Base-by-base conservation (phyloP, 1,139 yeast species). In the Tardiomyces depauwii region DNA sequence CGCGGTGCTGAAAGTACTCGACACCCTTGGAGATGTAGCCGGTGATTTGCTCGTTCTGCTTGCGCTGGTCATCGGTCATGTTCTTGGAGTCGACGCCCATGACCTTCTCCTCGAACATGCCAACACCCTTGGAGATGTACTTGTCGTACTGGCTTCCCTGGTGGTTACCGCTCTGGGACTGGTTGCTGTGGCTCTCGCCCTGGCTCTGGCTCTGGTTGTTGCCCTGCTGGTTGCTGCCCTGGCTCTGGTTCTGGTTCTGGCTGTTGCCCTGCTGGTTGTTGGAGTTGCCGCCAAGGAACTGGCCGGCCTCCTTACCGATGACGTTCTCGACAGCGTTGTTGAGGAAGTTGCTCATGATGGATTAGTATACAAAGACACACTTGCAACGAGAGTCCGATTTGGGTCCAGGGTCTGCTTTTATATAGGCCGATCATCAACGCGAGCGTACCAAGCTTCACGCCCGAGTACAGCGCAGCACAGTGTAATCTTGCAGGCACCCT, bases 51-150 rank as follows among this genome's bases (percentile, higher is more conserved):
- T 54, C 47, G 45, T 54, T 53, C 39, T 52, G 53, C 38, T 44
- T 43, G 51, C 52, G 47, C 47, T 51, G 53, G 42, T 45, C 21
- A 32, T 51, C 55, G 13, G 53, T 44, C 45, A 51, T 16, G 45
- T 52, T 47, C 49, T 45, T 42, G 41, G 51, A 38, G 48, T 56
- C 57, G 42, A 50, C 46, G 45, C 52, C 45, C 42, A 55, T 40
- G 48, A 55, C 50, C 44, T 58, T 54, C 51, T 53, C 48, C 52
- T 59, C 61, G 39, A 54, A 56, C 44, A 51, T 46, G 40, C 47
- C 44, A 42, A 59, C 56, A 39, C 63, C 63, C 54, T 59, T 49
- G 47, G 48, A 45, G 45, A 60, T 49, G 52, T 58, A 60, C 42
- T 45, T 27, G 49, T 55, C 56, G 53, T 57, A 56, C 45, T 42